These are phyloP conservation scores for Seiridium cupressi DNA, from an alignment of 2,329 filamentous ascomycete species.

Conservation along the genomic window DNA sequence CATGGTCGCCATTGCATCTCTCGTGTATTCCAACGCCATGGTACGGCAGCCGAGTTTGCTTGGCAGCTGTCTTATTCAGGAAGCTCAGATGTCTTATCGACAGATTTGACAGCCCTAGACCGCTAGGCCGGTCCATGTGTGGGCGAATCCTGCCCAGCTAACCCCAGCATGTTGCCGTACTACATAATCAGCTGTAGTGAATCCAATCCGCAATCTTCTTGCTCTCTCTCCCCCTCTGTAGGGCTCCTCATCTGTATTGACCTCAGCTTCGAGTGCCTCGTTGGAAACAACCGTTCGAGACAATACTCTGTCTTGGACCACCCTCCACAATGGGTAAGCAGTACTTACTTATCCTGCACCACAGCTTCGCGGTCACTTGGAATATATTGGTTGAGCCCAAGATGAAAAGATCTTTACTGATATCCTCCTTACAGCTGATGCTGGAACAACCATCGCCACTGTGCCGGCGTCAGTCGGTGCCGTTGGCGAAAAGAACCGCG, in stretches of 20 bases:
- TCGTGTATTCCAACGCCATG: neutral
- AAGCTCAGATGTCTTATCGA: slow-evolving; percentile 1
- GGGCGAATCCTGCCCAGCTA: neutral
- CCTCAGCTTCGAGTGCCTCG: neutral
- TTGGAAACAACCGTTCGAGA: neutral
- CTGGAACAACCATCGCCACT: slow-evolving; percentile 18
- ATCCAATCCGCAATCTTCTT: neutral
- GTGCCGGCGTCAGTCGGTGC: slow-evolving; percentile 21
- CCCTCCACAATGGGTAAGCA: neutral
- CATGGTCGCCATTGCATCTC: neutral
- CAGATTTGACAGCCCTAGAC: neutral
- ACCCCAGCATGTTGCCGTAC: neutral
- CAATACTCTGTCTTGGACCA: neutral
- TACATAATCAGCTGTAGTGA: neutral
- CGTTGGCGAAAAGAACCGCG: slow-evolving; percentile 16
- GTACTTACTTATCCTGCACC: neutral
- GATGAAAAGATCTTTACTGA: neutral
- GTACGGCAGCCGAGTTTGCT: neutral
- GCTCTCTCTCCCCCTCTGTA: neutral
- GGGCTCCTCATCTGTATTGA: neutral
- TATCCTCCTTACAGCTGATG: slow-evolving; percentile 11
- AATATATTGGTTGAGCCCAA: no score
- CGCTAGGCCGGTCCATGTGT: neutral
- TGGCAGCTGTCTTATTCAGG: neutral
- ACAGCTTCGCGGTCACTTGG: no score